Conservation (phyloP, 202 grass and related monocot genomes). For the Alloteropsis angusta region DNA sequence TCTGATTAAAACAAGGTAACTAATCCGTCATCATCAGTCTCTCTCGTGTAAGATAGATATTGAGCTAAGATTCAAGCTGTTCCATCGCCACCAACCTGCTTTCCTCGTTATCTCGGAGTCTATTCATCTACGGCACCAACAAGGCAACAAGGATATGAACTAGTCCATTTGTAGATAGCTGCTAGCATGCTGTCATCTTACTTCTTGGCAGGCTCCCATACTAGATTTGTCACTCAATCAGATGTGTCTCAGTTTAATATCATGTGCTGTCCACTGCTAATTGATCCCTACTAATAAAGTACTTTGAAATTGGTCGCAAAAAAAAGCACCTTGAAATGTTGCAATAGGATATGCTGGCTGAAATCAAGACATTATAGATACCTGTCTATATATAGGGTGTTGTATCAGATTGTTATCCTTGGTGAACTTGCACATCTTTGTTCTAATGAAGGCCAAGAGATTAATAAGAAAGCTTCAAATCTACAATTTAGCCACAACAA, state of each 20-base stretch:
- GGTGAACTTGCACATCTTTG: not conserved
- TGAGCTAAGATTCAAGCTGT: not conserved
- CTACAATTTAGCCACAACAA: not conserved
- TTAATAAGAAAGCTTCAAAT: not conserved
- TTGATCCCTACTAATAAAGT: not conserved
- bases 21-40: not conserved
- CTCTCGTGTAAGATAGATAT: not conserved
- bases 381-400: not conserved
- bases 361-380: not conserved
- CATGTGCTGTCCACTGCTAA: not conserved
- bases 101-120: not conserved
- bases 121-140: not conserved
- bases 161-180: not conserved
- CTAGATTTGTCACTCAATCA: not conserved
- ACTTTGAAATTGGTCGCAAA: not conserved
- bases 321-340: not conserved
- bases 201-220: not conserved
- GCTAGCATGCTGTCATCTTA: not conserved
- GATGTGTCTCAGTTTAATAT: not conserved
- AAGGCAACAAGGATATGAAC: not conserved
- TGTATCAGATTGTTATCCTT: not conserved
- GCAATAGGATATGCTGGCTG: not conserved
- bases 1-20: constrained; percentile 14
- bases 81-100: not conserved
- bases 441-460: not conserved